A percentile compares a stretch with the other conserved stretches of the same genome.
Evolutionary conservation across 805 yeast species (phyloP).

Genomic region (Candida sithepensis): DNA sequence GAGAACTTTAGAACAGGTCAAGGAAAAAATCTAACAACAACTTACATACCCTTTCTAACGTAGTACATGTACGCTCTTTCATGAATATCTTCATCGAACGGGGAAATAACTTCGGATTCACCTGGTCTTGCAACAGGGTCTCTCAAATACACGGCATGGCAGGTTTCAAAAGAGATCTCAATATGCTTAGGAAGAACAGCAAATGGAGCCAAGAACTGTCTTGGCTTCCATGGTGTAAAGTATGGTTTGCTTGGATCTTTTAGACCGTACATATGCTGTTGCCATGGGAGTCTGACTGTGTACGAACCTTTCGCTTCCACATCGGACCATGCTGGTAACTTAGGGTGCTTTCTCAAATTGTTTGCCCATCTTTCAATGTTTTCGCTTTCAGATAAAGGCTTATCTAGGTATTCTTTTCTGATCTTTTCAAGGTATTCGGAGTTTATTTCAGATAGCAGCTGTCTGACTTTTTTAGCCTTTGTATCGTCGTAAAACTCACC

Average conservation of each 20-base stretch:
- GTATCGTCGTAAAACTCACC: constrained; percentile 29
- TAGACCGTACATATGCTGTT: constrained; percentile 75
- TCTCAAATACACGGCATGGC: constrained; percentile 94
- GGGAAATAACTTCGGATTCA: constrained; percentile 91
- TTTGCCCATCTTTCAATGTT: constrained; percentile 43
- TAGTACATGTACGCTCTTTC: constrained; percentile 96
- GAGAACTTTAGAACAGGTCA: not conserved
- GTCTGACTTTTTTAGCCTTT: constrained; percentile 31
- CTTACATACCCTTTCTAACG: constrained; percentile 58
- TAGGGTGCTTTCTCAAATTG: constrained; percentile 39
- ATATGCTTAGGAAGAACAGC: constrained; percentile 90
- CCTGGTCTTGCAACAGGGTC: constrained; percentile 98
- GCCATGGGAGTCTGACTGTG: constrained; percentile 75
- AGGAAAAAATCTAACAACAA: constrained; percentile 1
- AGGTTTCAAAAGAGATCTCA: constrained; percentile 84
- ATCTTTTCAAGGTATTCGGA: constrained; percentile 30
- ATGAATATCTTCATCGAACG: constrained; percentile 76
- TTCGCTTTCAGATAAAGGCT: constrained; percentile 27
- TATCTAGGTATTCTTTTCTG: constrained; percentile 23
- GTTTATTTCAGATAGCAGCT: constrained; percentile 31
- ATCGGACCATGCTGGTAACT: constrained; percentile 33
- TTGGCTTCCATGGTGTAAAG: constrained; percentile 96
- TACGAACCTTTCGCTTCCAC: constrained; percentile 31
- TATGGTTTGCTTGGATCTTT: constrained; percentile 71
- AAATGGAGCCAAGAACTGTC: constrained; percentile 89